Conservation (phyloP, 441 rosid genomes). For the Bocquillonia castaneifolia region DNA sequence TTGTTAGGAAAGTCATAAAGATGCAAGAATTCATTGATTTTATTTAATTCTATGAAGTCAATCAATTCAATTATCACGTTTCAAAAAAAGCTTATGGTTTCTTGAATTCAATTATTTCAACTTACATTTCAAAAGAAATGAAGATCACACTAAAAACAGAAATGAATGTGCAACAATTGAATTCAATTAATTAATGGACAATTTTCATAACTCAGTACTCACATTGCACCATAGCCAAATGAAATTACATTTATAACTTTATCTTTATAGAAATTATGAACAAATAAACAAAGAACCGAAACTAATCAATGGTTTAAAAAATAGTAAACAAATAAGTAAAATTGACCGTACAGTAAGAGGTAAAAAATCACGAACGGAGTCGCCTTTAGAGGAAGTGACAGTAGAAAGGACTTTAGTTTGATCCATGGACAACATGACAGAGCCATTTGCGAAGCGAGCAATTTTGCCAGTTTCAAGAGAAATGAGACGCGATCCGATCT, state of each 20-base stretch:
- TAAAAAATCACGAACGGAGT: constrained; percentile 58
- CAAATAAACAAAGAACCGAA: background rate
- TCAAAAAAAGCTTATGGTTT: too few relatives aligned
- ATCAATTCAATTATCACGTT: too few relatives aligned
- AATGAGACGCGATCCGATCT: constrained; percentile 65
- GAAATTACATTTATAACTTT: background rate
- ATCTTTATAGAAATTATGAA: background rate
- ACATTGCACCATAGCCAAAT: background rate
- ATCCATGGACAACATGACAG: constrained; percentile 75
- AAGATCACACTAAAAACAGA: too few relatives aligned
- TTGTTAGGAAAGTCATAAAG: too few relatives aligned
- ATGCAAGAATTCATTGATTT: too few relatives aligned
- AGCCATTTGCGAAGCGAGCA: constrained; percentile 89
- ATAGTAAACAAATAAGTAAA: background rate
- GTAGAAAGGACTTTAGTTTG: constrained; percentile 82
- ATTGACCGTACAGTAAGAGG: constrained; percentile 71
- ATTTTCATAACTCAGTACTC: too few relatives aligned
- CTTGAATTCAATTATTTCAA: too few relatives aligned
- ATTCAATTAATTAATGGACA: too few relatives aligned
- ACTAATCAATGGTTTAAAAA: background rate
- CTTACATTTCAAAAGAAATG: too few relatives aligned
- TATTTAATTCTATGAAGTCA: too few relatives aligned
- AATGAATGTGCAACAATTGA: too few relatives aligned
- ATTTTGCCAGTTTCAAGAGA: constrained; percentile 82
- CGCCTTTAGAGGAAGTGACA: constrained; percentile 65